Base-by-base conservation (phyloP, 805 yeast genomes). In the Candida hungchunana region DNA sequence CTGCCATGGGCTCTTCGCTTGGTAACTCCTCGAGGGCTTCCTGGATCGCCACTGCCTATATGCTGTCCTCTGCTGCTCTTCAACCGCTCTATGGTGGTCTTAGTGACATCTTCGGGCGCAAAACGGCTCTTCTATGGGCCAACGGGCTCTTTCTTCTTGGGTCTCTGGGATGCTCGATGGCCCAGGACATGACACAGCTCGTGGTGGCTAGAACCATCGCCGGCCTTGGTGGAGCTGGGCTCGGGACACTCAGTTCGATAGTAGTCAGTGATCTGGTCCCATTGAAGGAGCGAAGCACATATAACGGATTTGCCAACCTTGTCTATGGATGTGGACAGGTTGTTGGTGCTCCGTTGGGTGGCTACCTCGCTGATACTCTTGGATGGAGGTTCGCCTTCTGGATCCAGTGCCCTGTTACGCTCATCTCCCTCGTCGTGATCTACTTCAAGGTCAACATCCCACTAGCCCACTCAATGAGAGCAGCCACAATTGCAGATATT, bases 191-290 rank as follows among this genome's bases (percentile, higher is more conserved):
- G 28, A 34, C 46, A 22, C 31, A 48, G 4, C 42, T 65, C 18
- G 60, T 62, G 34, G 15, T 59, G 6, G 56, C 62, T 47, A 48
- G 70, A 34, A 65, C 66, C 4, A 21, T 65, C 9, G 55, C 69
- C 3, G 70, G 71, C 13, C 43, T 64, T 11, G 71, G 69, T 16
- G 69, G 69, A 11, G 71, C 68, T 19, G 71, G 71, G 3, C 45
- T 66, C 26, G 48, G 58, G 16, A 62, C 65, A 0, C 48, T 66
- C 7, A 51, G 64, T 7, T 63, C 70, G 5, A 63, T 66, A 11
- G 53, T 64, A 15, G 60, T 61, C 30, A 60, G 67, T 6, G 71
- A 66, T 35, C 46, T 66, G 9, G 58, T 66, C 12, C 59, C 62
- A 17, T 43, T 59, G 8, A 48, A 55, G n/a, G 59, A 58, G 40